Percentiles rank a stretch among this genome's conserved stretches.
Evolutionary conservation across 768 basidiomycete genomes (phyloP).

Genomic region (Tricholomella constricta): DNA sequence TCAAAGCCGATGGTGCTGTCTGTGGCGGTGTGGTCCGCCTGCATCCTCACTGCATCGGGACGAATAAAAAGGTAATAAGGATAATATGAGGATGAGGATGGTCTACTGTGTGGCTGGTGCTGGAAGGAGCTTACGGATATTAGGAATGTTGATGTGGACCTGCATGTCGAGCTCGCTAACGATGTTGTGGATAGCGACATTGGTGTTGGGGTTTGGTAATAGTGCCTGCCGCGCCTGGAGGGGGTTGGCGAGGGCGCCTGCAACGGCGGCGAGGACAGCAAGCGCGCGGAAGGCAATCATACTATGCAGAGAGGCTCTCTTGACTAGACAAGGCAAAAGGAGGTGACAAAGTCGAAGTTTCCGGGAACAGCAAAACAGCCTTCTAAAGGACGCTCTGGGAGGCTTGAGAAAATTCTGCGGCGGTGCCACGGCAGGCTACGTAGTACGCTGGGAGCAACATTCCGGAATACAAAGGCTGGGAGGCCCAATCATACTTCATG

Average conservation of each 20-base stretch:
- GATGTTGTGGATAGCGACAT: constrained; percentile 26
- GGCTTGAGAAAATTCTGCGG: constrained; percentile 23
- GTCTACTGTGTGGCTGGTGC: constrained; percentile 12
- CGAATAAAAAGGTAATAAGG: neutral
- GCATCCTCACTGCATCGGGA: constrained; percentile 33
- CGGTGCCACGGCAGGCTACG: no score
- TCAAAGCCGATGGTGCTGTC: constrained; percentile 30
- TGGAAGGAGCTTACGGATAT: no score
- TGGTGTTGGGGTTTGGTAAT: constrained; percentile 40
- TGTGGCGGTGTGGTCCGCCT: constrained; percentile 30
- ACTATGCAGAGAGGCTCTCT: no score
- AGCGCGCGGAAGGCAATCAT: no score
- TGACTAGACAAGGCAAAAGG: neutral
- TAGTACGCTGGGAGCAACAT: neutral
- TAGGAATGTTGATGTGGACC: constrained; percentile 23
- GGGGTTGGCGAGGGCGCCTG: no score
- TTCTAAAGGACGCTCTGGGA: constrained; percentile 17
- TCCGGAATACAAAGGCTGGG: neutral
- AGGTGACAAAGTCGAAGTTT: constrained; percentile 1
- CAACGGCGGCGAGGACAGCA: no score
- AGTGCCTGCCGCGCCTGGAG: constrained; percentile 29
- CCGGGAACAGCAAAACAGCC: no score
- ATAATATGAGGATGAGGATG: neutral
- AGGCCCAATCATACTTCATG: constrained; percentile 18
- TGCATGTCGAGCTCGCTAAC: constrained; percentile 26